A percentile compares a stretch with the other conserved stretches of the same genome.
Conservation (phyloP, 1,139 yeast genomes). For the Suhomyces maxii region DNA sequence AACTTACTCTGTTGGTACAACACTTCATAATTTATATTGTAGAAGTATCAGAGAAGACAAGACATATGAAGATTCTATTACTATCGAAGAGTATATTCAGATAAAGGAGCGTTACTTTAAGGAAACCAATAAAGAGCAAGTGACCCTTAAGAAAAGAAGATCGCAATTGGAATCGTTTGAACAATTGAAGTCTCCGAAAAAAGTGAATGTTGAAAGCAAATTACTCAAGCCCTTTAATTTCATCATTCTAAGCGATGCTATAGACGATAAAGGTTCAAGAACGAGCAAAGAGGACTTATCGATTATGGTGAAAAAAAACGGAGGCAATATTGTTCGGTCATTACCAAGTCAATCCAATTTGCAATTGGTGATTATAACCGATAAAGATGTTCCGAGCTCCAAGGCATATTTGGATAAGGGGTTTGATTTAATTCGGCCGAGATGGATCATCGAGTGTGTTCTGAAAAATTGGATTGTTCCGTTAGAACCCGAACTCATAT, state of each 20-base stretch:
- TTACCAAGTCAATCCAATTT: conserved; percentile 4
- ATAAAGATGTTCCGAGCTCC: conserved; percentile 20
- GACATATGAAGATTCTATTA: conserved; percentile 52
- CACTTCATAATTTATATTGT: conserved; percentile 78
- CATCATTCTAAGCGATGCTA: conserved; percentile 46
- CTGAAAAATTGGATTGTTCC: conserved; percentile 41
- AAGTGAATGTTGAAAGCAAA: conserved; percentile 16
- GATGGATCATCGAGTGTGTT: conserved; percentile 74
- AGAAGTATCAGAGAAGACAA: conserved; percentile 70
- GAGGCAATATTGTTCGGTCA: conserved; percentile 44
- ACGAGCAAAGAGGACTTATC: conserved; percentile 36
- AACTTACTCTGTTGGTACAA: conserved; percentile 63
- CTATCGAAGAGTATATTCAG: conserved; percentile 53
- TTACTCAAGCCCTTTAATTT: conserved; percentile 30
- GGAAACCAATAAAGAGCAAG: conserved; percentile 29
- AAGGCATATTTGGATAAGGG: conserved; percentile 44
- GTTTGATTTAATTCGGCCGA: conserved; percentile 62
- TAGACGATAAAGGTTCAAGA: conserved; percentile 26
- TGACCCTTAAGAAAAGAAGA: conserved; percentile 24
- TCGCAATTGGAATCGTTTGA: conserved; percentile 13
- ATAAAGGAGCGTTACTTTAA: conserved; percentile 31
- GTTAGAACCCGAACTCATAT: conserved; percentile 62
- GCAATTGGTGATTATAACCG: conserved; percentile 18
- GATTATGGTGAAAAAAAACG: conserved; percentile 43
- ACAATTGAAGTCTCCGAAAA: conserved; percentile 7